Conservation (phyloP, 768 basidiomycete species). For the Dioszegia hungarica region DNA sequence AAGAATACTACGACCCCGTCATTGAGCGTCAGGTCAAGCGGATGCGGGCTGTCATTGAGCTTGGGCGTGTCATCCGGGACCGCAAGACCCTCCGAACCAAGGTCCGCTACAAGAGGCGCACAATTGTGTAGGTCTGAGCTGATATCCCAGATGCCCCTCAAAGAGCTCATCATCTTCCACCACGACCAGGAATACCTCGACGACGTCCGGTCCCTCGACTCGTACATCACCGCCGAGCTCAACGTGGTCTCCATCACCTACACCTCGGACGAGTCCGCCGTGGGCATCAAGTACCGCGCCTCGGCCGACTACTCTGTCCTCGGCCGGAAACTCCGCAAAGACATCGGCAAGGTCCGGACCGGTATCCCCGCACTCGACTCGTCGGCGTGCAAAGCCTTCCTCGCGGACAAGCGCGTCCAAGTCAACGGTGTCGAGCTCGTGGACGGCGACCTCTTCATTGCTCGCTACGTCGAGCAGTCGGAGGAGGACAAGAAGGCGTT, state of each 20-base stretch:
- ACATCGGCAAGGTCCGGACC: slow-evolving; percentile 80
- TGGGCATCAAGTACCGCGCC: slow-evolving; percentile 84
- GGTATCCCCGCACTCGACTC: slow-evolving; percentile 75
- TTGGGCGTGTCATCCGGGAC: slow-evolving; percentile 83
- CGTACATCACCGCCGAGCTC: slow-evolving; percentile 89
- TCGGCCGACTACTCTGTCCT: slow-evolving; percentile 93
- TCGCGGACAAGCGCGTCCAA: slow-evolving; percentile 66
- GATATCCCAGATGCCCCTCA: slow-evolving; percentile 57
- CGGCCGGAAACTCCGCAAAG: slow-evolving; percentile 88
- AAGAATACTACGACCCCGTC: slow-evolving; percentile 87
- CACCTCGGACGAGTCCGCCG: slow-evolving; percentile 76
- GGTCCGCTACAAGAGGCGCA: slow-evolving; percentile 54
- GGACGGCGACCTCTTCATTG: slow-evolving; percentile 83
- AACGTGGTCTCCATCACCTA: slow-evolving; percentile 88
- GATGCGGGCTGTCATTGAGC: slow-evolving; percentile 91
- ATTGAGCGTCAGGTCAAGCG: slow-evolving; percentile 92
- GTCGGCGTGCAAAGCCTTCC: slow-evolving; percentile 73
- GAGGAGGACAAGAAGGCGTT: slow-evolving; percentile 56
- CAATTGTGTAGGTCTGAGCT: neutral
- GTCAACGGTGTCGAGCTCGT: slow-evolving; percentile 88
- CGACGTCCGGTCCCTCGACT: slow-evolving; percentile 75
- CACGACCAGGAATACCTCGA: slow-evolving; percentile 73
- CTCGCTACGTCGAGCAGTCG: slow-evolving; percentile 77
- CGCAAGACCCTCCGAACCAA: slow-evolving; percentile 80
- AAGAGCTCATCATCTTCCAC: slow-evolving; percentile 91